These are phyloP conservation scores for Penicillium sclerotiorum DNA, from an alignment of 2,329 filamentous ascomycete genomes.

Conservation along the genomic window DNA sequence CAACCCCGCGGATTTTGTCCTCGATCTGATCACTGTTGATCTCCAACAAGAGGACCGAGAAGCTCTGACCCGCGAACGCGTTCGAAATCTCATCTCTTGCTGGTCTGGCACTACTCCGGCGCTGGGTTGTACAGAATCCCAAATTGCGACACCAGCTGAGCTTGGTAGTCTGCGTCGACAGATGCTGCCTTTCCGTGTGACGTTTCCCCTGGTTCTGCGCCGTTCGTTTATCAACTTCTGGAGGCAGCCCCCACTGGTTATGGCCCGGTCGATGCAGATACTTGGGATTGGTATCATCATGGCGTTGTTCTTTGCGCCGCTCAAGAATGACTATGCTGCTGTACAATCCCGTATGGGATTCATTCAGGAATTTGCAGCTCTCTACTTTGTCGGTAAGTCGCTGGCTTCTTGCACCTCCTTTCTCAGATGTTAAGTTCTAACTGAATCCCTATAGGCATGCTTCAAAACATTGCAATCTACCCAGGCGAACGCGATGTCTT, in stretches of 20 bases:
- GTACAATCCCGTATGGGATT: slow-evolving; percentile 76
- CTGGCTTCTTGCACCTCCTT: not conserved
- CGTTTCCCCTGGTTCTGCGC: slow-evolving; percentile 68
- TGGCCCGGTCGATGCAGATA: slow-evolving; percentile 69
- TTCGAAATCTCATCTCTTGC: slow-evolving; percentile 61
- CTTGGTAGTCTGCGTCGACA: slow-evolving; percentile 68
- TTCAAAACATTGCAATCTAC: slow-evolving; percentile 77
- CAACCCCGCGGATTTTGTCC: slow-evolving; percentile 76
- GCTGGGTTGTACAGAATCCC: slow-evolving; percentile 34
- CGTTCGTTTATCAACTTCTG: slow-evolving; percentile 70
- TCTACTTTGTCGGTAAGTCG: slow-evolving; percentile 42
- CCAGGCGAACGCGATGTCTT: slow-evolving; percentile 74
- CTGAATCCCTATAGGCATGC: slow-evolving; percentile 60
- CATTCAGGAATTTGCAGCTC: slow-evolving; percentile 68
- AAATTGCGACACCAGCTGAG: slow-evolving; percentile 69
- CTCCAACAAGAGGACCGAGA: slow-evolving; percentile 68
- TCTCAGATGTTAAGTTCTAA: not conserved
- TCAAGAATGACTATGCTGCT: slow-evolving; percentile 68
- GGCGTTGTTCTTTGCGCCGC: slow-evolving; percentile 70
- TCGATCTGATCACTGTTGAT: slow-evolving; percentile 76
- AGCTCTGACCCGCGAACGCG: slow-evolving; percentile 63
- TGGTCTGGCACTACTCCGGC: slow-evolving; percentile 50
- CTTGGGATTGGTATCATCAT: slow-evolving; percentile 65
- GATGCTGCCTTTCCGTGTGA: slow-evolving; percentile 62
- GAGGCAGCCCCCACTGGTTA: slow-evolving; percentile 64